A percentile compares a stretch with the other conserved stretches of the same genome.
Evolutionary conservation across 2,329 filamentous ascomycete genomes (phyloP).

Genomic region (Xylaria sp.): DNA sequence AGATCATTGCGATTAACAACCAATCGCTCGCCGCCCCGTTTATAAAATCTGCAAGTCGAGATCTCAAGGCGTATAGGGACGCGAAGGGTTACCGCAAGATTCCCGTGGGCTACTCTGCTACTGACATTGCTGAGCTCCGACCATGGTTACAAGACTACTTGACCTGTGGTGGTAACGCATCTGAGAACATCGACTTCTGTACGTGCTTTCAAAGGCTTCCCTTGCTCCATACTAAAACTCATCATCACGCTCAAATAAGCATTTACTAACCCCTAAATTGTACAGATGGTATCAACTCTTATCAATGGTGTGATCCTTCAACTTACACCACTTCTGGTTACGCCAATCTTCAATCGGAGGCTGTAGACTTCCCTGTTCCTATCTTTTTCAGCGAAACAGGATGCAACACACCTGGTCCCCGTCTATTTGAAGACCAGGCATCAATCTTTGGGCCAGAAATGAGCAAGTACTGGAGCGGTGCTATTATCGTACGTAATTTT

Average conservation of each 20-base stretch:
- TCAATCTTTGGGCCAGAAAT: constrained; percentile 81
- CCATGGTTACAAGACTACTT: constrained; percentile 76
- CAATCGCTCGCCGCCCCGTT: constrained; percentile 77
- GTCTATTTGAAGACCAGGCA: constrained; percentile 75
- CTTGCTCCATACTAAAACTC: neutral
- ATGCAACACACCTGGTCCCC: constrained; percentile 73
- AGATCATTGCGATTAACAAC: constrained; percentile 75
- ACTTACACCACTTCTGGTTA: constrained; percentile 75
- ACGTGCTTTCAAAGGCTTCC: constrained; percentile 2
- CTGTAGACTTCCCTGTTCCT: constrained; percentile 78
- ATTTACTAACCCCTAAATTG: constrained; percentile 9
- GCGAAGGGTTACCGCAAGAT: constrained; percentile 81
- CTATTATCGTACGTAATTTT: constrained; percentile 66
- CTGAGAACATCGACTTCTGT: constrained; percentile 81
- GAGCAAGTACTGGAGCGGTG: constrained; percentile 75
- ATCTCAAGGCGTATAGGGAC: constrained; percentile 84
- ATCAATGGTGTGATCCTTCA: constrained; percentile 77
- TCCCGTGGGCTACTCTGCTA: constrained; percentile 87
- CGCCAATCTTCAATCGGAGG: constrained; percentile 71
- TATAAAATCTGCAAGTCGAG: constrained; percentile 82
- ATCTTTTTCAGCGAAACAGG: constrained; percentile 93
- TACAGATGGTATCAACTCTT: constrained; percentile 77
- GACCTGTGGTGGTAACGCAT: constrained; percentile 76
- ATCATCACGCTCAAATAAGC: neutral
- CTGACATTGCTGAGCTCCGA: constrained; percentile 77